Percentiles rank a stretch among this genome's conserved stretches.
These are phyloP conservation scores for Lentinula raphanica DNA, from an alignment of 768 basidiomycete genomes.

Conservation along the genomic window DNA sequence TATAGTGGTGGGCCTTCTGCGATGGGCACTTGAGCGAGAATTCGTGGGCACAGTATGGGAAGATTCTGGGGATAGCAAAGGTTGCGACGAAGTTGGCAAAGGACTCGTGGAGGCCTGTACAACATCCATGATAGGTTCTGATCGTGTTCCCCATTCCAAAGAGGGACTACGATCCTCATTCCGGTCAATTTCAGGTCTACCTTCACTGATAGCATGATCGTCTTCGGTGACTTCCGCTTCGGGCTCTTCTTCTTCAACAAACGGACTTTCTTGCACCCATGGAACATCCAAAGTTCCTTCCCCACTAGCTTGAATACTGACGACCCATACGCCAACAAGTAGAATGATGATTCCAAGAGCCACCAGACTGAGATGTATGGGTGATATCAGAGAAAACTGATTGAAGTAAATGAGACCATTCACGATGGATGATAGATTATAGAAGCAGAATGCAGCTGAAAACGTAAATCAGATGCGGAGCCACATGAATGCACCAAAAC, in stretches of 20 bases:
- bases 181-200: background rate
- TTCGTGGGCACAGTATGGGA: background rate
- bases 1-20: background rate
- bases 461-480: slow-evolving; percentile 13
- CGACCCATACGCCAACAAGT: slow-evolving; percentile 85
- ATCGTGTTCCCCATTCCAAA: slow-evolving; percentile 6
- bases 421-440: slow-evolving; percentile 87
- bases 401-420: slow-evolving; percentile 89
- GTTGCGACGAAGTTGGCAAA: background rate
- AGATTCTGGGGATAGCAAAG: background rate
- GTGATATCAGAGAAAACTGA: slow-evolving; percentile 69
- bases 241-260: slow-evolving; percentile 38
- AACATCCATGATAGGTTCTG: background rate
- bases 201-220: background rate
- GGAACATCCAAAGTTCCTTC: slow-evolving; percentile 44
- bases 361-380: slow-evolving; percentile 70
- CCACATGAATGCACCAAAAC: slow-evolving; percentile 21
- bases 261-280: slow-evolving; percentile 25
- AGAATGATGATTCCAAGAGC: slow-evolving; percentile 71
- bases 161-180: background rate
- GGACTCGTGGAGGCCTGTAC: slow-evolving; percentile 6
- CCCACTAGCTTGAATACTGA: slow-evolving; percentile 67
- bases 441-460: slow-evolving; percentile 87
- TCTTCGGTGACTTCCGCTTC: slow-evolving; percentile 17
- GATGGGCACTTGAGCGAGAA: background rate